Percentiles rank a stretch among this genome's conserved stretches.
phyloP scores from a whole-genome alignment of 805 yeast species.

The Cyberlindnera mycetangii region DNA sequence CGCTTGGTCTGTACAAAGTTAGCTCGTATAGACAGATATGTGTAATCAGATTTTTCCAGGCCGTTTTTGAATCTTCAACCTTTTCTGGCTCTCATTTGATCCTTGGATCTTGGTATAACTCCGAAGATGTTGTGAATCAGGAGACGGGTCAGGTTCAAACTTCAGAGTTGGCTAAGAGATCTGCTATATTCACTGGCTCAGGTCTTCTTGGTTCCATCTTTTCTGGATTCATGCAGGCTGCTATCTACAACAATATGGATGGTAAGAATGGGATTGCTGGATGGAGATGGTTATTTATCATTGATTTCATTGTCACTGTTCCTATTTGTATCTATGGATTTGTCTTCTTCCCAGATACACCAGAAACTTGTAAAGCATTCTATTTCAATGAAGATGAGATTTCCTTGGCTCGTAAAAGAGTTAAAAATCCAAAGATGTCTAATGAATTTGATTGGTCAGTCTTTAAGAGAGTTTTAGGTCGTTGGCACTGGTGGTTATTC shows the following conservation, averaged over 20 bases:
- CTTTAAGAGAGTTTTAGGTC: conserved; percentile 42
- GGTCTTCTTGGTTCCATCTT: conserved; percentile 55
- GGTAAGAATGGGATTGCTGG: conserved; percentile 44
- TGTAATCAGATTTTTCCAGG: conserved; percentile 59
- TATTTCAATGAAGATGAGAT: conserved; percentile 42
- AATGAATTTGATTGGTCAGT: conserved; percentile 35
- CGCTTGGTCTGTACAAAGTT: conserved; percentile 49
- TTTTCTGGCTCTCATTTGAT: conserved; percentile 54
- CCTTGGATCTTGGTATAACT: conserved; percentile 52
- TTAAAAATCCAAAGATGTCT: conserved; percentile 37
- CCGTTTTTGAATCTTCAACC: conserved; percentile 56
- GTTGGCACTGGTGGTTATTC: conserved; percentile 59
- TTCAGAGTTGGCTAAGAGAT: conserved; percentile 45
- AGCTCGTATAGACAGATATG: conserved; percentile 46
- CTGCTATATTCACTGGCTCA: conserved; percentile 52
- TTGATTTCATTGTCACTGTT: conserved; percentile 55
- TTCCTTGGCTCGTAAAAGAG: conserved; percentile 40
- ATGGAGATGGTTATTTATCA: conserved; percentile 66
- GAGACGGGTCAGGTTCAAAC: conserved; percentile 28
- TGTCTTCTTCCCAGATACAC: conserved; percentile 57
- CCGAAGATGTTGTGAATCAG: conserved; percentile 28
- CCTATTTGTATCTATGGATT: conserved; percentile 58
- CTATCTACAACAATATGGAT: conserved; percentile 43
- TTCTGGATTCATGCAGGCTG: conserved; percentile 53
- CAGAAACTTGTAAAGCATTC: conserved; percentile 41